Conservation (phyloP, 495 filamentous ascomycete species). For the Saxophila tyrrhenica region DNA sequence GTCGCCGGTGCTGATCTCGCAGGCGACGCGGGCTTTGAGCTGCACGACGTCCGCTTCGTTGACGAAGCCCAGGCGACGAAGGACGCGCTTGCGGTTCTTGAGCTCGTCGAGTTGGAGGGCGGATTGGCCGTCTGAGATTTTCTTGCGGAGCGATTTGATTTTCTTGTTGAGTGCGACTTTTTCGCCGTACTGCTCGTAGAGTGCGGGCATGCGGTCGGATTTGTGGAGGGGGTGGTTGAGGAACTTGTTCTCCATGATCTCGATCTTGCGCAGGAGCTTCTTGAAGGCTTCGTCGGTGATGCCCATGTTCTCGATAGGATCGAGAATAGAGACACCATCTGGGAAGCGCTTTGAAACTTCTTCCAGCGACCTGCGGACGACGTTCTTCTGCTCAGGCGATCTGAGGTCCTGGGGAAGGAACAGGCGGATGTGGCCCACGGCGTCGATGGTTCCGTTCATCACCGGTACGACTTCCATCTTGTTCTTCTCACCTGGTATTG, state of each 20-base stretch:
- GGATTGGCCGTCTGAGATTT: constrained; percentile 68
- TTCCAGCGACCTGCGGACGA: constrained; percentile 52
- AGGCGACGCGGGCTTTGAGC: constrained; percentile 90
- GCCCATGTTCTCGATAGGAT: constrained; percentile 89
- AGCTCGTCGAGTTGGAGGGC: constrained; percentile 91
- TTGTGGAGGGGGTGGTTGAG: constrained; percentile 80
- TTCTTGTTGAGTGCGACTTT: constrained; percentile 65
- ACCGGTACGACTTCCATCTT: constrained; percentile 81
- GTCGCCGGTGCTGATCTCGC: constrained; percentile 89
- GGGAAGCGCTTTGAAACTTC: constrained; percentile 78
- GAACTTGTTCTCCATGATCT: constrained; percentile 88
- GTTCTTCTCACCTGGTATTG: constrained; percentile 50
- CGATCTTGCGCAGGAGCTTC: constrained; percentile 88
- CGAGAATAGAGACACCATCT: constrained; percentile 78
- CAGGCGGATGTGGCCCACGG: constrained; percentile 64
- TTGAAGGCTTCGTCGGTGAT: constrained; percentile 90
- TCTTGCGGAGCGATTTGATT: constrained; percentile 79
- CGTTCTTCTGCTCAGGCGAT: constrained; percentile 48
- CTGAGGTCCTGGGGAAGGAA: constrained; percentile 67
- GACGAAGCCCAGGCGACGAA: constrained; percentile 90
- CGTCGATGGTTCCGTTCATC: constrained; percentile 68
- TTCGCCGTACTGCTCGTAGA: constrained; percentile 71
- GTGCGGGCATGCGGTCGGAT: constrained; percentile 64
- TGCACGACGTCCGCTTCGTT: constrained; percentile 88
- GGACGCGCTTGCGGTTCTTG: constrained; percentile 90